These are phyloP conservation scores for Cladosporium sp. DNA, from an alignment of 2,329 filamentous ascomycete genomes.

Conservation along the genomic window DNA sequence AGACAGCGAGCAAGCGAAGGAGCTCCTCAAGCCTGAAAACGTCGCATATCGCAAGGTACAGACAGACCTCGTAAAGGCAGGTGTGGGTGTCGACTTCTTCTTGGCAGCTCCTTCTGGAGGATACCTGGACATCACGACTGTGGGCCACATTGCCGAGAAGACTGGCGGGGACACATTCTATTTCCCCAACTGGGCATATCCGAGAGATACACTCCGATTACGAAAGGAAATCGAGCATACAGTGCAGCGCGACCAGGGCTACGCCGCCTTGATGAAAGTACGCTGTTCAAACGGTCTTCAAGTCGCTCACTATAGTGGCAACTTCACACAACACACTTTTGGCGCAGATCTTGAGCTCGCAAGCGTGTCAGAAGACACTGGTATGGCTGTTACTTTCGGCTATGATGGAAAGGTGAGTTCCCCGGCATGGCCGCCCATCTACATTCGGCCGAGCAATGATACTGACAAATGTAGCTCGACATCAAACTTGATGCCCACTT, in stretches of 20 bases:
- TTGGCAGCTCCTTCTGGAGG: constrained; percentile 83
- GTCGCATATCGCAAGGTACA: constrained; percentile 81
- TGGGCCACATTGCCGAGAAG: constrained; percentile 78
- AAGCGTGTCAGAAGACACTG: constrained; percentile 87
- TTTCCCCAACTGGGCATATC: constrained; percentile 91
- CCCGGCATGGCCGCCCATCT: neutral
- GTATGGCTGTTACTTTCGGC: constrained; percentile 82
- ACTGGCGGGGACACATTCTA: constrained; percentile 97
- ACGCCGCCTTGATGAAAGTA: constrained; percentile 96
- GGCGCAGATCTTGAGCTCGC: constrained; percentile 93
- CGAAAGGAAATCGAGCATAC: constrained; percentile 81
- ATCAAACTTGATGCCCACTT: constrained; percentile 95
- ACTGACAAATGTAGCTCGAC: constrained; percentile 56
- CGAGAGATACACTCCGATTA: constrained; percentile 78
- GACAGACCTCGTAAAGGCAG: constrained; percentile 80
- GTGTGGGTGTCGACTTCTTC: constrained; percentile 91
- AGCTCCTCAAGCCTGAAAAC: constrained; percentile 86
- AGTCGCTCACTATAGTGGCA: constrained; percentile 89
- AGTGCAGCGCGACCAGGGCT: constrained; percentile 85
- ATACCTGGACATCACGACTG: constrained; percentile 88
- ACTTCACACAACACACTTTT: constrained; percentile 93
- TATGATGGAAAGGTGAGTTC: constrained; percentile 74
- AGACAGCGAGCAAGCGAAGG: constrained; percentile 85
- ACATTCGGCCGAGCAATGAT: neutral
- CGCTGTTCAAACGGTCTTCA: constrained; percentile 95